Evolutionary conservation across 441 rosid species (phyloP).

Genomic region (Aleurites moluccanus): DNA sequence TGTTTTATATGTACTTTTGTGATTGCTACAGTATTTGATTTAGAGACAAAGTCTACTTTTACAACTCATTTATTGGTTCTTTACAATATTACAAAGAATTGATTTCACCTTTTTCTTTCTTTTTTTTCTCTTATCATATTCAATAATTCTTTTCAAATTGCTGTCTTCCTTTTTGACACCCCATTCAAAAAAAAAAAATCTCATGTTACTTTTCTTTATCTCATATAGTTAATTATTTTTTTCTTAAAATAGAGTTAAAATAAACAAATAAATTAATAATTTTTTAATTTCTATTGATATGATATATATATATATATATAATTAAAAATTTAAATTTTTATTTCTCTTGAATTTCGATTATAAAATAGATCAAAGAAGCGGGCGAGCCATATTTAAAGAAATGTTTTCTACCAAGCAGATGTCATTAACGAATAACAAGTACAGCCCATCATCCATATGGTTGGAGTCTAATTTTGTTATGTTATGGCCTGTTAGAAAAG

Average conservation of each 20-base stretch:
- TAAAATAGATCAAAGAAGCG: no score
- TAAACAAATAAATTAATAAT: no score
- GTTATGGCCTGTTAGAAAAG: slow-evolving; percentile 8
- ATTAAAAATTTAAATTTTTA: no score
- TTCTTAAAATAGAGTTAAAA: not conserved
- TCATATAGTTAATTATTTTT: not conserved
- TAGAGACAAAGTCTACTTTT: slow-evolving; percentile 5
- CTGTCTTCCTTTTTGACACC: not conserved
- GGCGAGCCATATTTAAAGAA: no score
- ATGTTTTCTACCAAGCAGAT: not conserved
- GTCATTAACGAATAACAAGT: not conserved
- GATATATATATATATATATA: no score
- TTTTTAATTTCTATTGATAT: no score
- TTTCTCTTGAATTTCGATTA: no score
- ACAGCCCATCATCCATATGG: not conserved
- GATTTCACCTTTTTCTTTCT: not conserved
- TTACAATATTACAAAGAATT: not conserved
- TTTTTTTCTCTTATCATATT: not conserved
- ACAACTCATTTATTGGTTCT: slow-evolving; percentile 16
- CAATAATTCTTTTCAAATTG: slow-evolving; percentile 7
- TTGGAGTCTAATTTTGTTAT: slow-evolving; percentile 9
- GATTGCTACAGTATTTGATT: slow-evolving; percentile 19
- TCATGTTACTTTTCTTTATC: slow-evolving; percentile 2
- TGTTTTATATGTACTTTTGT: not conserved
- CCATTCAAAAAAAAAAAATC: not conserved